Conservation (phyloP, 495 filamentous ascomycete genomes). For the Hyaloscypha variabilis region DNA sequence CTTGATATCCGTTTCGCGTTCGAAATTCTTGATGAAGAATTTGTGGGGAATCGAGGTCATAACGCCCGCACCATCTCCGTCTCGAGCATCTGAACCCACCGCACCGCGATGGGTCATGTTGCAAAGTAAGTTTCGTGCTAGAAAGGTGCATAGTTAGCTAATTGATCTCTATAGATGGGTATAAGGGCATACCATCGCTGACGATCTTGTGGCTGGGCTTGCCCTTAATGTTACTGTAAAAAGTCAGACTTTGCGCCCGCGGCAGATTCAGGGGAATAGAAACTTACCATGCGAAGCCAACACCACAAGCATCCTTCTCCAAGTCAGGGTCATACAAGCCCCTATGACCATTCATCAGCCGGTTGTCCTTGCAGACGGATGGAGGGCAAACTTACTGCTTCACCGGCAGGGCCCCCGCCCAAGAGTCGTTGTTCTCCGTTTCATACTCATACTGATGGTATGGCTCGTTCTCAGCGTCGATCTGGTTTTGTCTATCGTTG, state of each 20-base stretch:
- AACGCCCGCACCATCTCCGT: conserved; percentile 97
- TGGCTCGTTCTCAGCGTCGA: conserved; percentile 52
- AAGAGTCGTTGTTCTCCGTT: conserved; percentile 84
- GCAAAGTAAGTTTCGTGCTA: conserved; percentile 91
- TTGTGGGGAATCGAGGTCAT: conserved; percentile 99
- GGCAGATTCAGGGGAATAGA: not conserved
- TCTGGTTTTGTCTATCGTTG: conserved; percentile 56
- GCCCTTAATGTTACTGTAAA: conserved; percentile 90
- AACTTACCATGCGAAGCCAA: conserved; percentile 96
- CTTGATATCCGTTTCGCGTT: conserved; percentile 80
- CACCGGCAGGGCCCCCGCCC: conserved; percentile 92
- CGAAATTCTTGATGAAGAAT: conserved; percentile 99
- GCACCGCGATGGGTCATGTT: conserved; percentile 99
- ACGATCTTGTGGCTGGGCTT: conserved; percentile 98
- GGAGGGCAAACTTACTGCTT: conserved; percentile 69
- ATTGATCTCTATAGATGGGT: conserved; percentile 3
- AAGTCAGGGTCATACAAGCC: conserved; percentile 95
- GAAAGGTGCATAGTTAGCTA: conserved; percentile 19
- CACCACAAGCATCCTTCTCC: conserved; percentile 99
- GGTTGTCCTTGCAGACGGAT: not conserved
- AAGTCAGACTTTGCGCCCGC: conserved; percentile 14
- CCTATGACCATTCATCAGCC: conserved; percentile 33
- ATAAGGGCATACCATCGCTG: conserved; percentile 81
- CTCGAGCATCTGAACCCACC: conserved; percentile 95
- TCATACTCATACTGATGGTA: conserved; percentile 81